phyloP scores from a whole-genome alignment of 805 yeast species.

The Spathaspora passalidarum region DNA sequence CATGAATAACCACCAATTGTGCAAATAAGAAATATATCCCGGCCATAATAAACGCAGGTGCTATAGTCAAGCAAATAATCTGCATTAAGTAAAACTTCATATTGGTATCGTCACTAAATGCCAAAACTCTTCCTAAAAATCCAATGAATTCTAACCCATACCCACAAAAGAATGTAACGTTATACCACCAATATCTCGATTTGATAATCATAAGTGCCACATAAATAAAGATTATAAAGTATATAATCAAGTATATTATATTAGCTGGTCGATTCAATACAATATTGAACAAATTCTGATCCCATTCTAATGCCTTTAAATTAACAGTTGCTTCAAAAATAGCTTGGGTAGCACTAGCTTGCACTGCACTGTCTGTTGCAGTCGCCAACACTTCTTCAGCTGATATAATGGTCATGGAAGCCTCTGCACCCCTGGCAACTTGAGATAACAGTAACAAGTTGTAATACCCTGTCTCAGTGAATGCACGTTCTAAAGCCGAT shows the following conservation, averaged over 20 bases:
- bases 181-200: slow-evolving; percentile 40
- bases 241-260: slow-evolving; percentile 27
- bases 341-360: slow-evolving; percentile 29
- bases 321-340: slow-evolving; percentile 32
- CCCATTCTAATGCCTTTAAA: slow-evolving; percentile 25
- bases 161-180: slow-evolving; percentile 35
- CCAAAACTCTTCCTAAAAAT: slow-evolving; percentile 34
- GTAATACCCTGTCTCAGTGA: slow-evolving; percentile 18
- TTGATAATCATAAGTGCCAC: slow-evolving; percentile 22
- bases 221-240: slow-evolving; percentile 22
- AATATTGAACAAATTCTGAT: slow-evolving; percentile 25
- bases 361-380: slow-evolving; percentile 27
- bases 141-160: slow-evolving; percentile 35
- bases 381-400: slow-evolving; percentile 38
- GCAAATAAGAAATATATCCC: slow-evolving; percentile 41
- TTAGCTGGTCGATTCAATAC: slow-evolving; percentile 28
- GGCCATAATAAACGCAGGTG: slow-evolving; percentile 44
- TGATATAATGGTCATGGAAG: slow-evolving; percentile 31
- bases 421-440: slow-evolving; percentile 31
- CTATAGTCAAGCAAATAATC: slow-evolving; percentile 33
- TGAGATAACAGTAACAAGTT: slow-evolving; percentile 22
- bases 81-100: slow-evolving; percentile 27
- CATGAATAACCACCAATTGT: slow-evolving; percentile 37
- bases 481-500: slow-evolving; percentile 13
- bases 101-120: slow-evolving; percentile 22